Base-by-base conservation (phyloP, 2,329 filamentous ascomycete genomes). In the Diaporthe helianthi region DNA sequence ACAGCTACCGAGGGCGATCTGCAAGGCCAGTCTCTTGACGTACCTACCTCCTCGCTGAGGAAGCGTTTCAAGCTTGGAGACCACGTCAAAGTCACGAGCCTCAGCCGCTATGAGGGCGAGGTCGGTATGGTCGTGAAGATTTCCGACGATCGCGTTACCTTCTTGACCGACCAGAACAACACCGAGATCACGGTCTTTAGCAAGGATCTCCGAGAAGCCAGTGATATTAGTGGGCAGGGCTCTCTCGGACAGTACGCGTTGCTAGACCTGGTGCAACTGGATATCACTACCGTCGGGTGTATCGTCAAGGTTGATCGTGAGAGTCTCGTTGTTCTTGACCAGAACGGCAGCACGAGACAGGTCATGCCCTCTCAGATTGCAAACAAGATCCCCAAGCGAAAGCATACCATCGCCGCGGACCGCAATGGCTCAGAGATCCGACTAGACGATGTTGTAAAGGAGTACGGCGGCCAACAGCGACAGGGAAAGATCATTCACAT, bases 71-170 rank as follows among this genome's bases (percentile, higher is more conserved):
- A 88, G 73, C 87, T 94, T 72, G 96, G 96, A 84, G 96, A 99
- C 76, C 96, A 99, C 77, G 96, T 99, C 83, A 98, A 98, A 83
- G 96, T 99, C 74, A 97, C 98, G 78, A 95, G 96, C 67, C 95
- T 94, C 47, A 97, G 94, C 82, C 92, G 93, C 75, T 98, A 94
- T 79, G 90, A 93, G 67, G 96, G 98, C 75, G 96, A 99, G 81
- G 92, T 98, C 53, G 96, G 96, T 80, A 97, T 98, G 88, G 94
- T 99, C 64, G 94, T 98, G 73, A 93, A 93, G 79, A 96, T 98
- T 73, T 91, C 89, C 60, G 93, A 97, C 71, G 96, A 99, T 78
- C 90, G 93, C 47, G 94, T 99, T 69, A 98, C 96, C 1, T 84
- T 99, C 73, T 84, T 99, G 73, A 97, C 93, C 58, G 96, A 99